These are phyloP conservation scores for Rubia balearica DNA, from an alignment of 305 asterid species.

Conservation along the genomic window DNA sequence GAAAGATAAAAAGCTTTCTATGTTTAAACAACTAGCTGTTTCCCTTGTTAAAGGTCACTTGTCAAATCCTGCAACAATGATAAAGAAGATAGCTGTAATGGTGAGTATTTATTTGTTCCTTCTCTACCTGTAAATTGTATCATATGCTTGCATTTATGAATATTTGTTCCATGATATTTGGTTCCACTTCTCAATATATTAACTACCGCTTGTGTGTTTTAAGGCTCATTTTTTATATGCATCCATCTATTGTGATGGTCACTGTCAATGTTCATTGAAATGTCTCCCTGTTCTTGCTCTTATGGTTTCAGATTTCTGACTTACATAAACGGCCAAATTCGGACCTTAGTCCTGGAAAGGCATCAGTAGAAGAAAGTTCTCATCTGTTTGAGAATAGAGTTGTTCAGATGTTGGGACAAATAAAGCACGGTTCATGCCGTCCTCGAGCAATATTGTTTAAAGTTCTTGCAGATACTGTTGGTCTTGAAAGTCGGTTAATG, in stretches of 20 bases:
- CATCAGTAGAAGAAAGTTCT: slow-evolving; percentile 51
- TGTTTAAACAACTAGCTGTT: slow-evolving; percentile 74
- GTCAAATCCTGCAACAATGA: slow-evolving; percentile 71
- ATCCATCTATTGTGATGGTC: neutral
- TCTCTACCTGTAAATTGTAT: neutral
- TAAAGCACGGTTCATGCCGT: slow-evolving; percentile 87
- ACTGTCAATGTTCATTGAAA: neutral
- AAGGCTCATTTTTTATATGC: neutral
- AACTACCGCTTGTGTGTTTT: neutral
- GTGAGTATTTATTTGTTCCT: slow-evolving; percentile 41
- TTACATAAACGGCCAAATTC: slow-evolving; percentile 70
- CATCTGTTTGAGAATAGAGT: slow-evolving; percentile 55
- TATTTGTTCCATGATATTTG: neutral
- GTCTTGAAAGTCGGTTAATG: slow-evolving; percentile 82
- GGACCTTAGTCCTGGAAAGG: slow-evolving; percentile 72
- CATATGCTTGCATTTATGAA: slow-evolving; percentile 1
- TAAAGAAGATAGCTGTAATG: slow-evolving; percentile 92
- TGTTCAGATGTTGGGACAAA: slow-evolving; percentile 85
- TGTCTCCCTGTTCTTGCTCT: slow-evolving; percentile 10
- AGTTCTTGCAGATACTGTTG: slow-evolving; percentile 97
- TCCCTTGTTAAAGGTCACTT: slow-evolving; percentile 78
- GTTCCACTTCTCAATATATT: neutral
- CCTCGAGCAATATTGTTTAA: slow-evolving; percentile 92
- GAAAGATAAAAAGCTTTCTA: slow-evolving; percentile 84
- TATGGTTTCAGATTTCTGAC: slow-evolving; percentile 65